A percentile compares a stretch with the other conserved stretches of the same genome.
These are phyloP conservation scores for Nigrospora oryzae DNA, from an alignment of 2,329 filamentous ascomycete species.

Conservation along the genomic window DNA sequence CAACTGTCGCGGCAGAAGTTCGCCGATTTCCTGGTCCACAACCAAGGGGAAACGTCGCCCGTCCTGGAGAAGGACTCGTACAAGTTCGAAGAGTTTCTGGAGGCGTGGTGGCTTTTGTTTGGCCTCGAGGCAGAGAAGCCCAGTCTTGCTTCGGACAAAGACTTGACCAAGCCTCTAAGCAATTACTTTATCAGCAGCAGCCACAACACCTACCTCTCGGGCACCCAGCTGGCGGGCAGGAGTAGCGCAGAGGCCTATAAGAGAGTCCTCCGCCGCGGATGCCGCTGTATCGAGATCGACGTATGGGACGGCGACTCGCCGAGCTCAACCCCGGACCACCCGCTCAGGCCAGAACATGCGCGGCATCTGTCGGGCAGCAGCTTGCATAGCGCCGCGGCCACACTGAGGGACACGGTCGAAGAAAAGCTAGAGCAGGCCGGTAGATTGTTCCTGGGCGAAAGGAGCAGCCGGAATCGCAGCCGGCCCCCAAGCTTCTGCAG, in stretches of 20 bases:
- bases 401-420: constrained; percentile 24
- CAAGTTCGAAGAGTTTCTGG: constrained; percentile 39
- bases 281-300: constrained; percentile 89
- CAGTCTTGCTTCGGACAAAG: constrained; percentile 34
- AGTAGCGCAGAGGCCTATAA: constrained; percentile 69
- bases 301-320: constrained; percentile 70
- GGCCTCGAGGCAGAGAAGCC: constrained; percentile 35
- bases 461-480: constrained; percentile 18
- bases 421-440: constrained; percentile 23
- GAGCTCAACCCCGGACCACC: constrained; percentile 19
- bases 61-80: constrained; percentile 31
- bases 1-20: constrained; percentile 31
- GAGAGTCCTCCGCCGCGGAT: constrained; percentile 65
- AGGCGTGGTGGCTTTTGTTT: constrained; percentile 34
- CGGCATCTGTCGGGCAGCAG: constrained; percentile 38
- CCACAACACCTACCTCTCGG: constrained; percentile 87
- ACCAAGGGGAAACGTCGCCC: constrained; percentile 35
- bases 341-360: constrained; percentile 32
- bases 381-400: constrained; percentile 34
- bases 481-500: too few relatives aligned
- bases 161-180: constrained; percentile 61
- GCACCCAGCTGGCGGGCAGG: constrained; percentile 74
- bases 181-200: constrained; percentile 94
- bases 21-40: constrained; percentile 36
- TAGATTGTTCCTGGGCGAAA: constrained; percentile 17